Conservation (phyloP, 2,329 filamentous ascomycete species). For the Botrytis byssoidea region DNA sequence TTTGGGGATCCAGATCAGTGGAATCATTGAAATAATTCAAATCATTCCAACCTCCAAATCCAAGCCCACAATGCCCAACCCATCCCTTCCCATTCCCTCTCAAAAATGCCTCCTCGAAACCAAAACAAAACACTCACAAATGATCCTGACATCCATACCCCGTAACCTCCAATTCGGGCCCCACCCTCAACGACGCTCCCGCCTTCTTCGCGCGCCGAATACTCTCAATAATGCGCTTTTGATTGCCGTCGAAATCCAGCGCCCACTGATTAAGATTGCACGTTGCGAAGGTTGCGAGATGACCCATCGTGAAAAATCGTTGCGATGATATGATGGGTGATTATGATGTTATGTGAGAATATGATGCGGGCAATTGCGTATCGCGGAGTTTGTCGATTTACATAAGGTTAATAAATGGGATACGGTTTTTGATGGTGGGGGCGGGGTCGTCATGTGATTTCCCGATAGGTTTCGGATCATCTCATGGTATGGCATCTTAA, state of each 20-base stretch:
- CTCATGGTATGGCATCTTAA: too few relatives aligned
- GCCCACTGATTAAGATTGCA: slow-evolving; percentile 20
- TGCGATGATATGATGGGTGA: not conserved
- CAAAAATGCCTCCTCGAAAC: fast-evolving
- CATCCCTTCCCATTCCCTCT: not conserved
- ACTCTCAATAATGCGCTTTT: slow-evolving; percentile 56
- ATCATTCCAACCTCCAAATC: not conserved
- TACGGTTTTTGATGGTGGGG: not conserved
- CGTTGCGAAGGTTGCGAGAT: slow-evolving; percentile 17
- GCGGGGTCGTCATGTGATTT: not conserved
- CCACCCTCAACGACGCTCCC: slow-evolving; percentile 56
- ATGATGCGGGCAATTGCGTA: not conserved
- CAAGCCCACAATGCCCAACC: not conserved
- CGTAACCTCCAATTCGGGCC: slow-evolving; percentile 43
- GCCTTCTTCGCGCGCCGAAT: slow-evolving; percentile 54
- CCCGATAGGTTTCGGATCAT: too few relatives aligned
- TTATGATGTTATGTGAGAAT: not conserved
- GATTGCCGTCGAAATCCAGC: slow-evolving; percentile 21
- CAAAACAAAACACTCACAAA: not conserved
- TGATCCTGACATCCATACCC: slow-evolving; percentile 64
- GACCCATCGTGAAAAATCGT: slow-evolving; percentile 10
- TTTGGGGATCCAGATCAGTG: not conserved
- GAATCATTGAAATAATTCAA: too few relatives aligned
- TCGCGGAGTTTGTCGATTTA: not conserved
- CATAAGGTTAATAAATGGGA: not conserved